Percentiles rank a stretch among this genome's conserved stretches.
phyloP scores from a whole-genome alignment of 352 stramenopile genomes.

The Phytophthora tentaculata region DNA sequence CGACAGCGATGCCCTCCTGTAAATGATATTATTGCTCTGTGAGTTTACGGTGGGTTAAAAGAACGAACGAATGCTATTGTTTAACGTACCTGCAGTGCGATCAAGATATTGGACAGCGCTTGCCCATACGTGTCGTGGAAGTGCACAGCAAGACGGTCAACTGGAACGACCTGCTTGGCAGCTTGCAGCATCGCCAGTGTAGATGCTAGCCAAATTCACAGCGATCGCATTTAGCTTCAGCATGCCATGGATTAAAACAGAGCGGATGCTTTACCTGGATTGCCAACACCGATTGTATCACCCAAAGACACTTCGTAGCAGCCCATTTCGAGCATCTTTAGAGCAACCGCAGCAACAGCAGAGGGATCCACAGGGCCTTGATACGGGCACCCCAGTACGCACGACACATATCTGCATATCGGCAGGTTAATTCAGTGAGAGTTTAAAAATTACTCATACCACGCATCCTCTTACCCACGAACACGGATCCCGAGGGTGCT shows the following conservation, averaged over 20 bases:
- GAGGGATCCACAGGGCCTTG: slow-evolving; percentile 88
- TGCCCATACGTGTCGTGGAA: slow-evolving; percentile 99
- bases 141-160: slow-evolving; percentile 93
- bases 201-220: slow-evolving; percentile 52
- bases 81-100: slow-evolving; percentile 76
- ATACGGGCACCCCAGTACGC: slow-evolving; percentile 97
- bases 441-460: not conserved
- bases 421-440: slow-evolving; percentile 6
- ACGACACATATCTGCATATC: slow-evolving; percentile 92
- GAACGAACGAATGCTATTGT: no score
- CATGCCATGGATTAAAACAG: not conserved
- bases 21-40: slow-evolving; percentile 18
- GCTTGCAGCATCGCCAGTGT: slow-evolving; percentile 84
- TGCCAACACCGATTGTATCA: slow-evolving; percentile 95
- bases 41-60: slow-evolving; percentile 5
- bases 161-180: slow-evolving; percentile 79
- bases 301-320: slow-evolving; percentile 96
- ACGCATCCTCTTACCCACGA: slow-evolving; percentile 63
- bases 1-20: slow-evolving; percentile 90
- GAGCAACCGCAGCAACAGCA: slow-evolving; percentile 83
- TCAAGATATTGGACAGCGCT: slow-evolving; percentile 95
- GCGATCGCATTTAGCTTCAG: slow-evolving; percentile 3
- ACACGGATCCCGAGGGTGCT: slow-evolving; percentile 84
- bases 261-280: slow-evolving; percentile 57
- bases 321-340: slow-evolving; percentile 92